phyloP scores from a whole-genome alignment of 140 eudicot genomes.

The Eryngium alpinum region DNA sequence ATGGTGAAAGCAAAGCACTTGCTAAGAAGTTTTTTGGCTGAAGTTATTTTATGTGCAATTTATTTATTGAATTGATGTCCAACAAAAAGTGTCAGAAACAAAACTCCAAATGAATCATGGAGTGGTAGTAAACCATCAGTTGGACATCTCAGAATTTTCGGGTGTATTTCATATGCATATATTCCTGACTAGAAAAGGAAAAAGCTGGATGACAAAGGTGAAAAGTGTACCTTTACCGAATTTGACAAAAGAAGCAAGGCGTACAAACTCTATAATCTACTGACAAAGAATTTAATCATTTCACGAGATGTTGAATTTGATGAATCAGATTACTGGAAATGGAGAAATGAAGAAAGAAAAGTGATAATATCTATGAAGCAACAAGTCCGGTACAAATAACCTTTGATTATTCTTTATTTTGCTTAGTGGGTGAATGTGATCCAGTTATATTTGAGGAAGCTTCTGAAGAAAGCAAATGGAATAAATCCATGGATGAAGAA shows the following conservation, averaged over 20 bases:
- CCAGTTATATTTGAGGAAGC: too few species aligned
- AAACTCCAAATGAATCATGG: not conserved
- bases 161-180: not conserved
- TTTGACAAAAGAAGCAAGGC: not conserved
- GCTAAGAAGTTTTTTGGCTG: slow-evolving; percentile 7
- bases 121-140: not conserved
- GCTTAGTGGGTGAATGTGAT: too few species aligned
- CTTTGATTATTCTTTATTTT: too few species aligned
- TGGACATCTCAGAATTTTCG: not conserved
- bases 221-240: not conserved
- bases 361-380: too few species aligned
- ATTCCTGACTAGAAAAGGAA: not conserved
- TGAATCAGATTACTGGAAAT: not conserved
- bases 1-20: not conserved
- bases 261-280: not conserved
- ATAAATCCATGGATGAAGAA: too few species aligned
- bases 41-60: not conserved
- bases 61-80: slow-evolving; percentile 6
- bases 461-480: too few species aligned
- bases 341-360: not conserved
- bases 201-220: too few species aligned
- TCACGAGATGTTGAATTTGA: slow-evolving; percentile 7
- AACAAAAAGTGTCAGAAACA: not conserved
- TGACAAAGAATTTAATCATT: not conserved
- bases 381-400: too few species aligned